Evolutionary conservation across 75 land plant genomes (phyloP).

Genomic region (Pinus taeda): DNA sequence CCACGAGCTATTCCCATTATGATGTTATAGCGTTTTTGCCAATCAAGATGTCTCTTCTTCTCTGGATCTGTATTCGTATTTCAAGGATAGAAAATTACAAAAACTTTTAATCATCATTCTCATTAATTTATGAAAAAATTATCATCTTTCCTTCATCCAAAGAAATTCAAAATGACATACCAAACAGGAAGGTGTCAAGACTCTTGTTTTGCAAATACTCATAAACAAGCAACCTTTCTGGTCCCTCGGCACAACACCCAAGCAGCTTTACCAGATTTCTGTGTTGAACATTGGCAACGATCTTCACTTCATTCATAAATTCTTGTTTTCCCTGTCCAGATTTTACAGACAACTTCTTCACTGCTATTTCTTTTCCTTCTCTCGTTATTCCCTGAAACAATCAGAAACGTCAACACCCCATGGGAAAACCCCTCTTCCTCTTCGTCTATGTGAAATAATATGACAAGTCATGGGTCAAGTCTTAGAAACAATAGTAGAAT

Average conservation of each 20-base stretch:
- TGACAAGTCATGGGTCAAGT: neutral
- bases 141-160: too few species aligned
- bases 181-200: constrained; percentile 11
- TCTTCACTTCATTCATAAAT: constrained; percentile 32
- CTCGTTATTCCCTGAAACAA: constrained; percentile 21
- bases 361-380: constrained; percentile 23
- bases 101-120: neutral
- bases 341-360: constrained; percentile 21
- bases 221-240: constrained; percentile 28
- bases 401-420: neutral
- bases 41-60: neutral
- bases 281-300: constrained; percentile 22
- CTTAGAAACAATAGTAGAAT: neutral
- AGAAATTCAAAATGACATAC: neutral
- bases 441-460: neutral
- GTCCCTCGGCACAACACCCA: constrained; percentile 35
- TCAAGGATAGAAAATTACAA: too few species aligned
- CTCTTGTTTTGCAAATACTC: constrained; percentile 43
- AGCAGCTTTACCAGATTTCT: constrained; percentile 28
- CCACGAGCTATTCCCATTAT: neutral
- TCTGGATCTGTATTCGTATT: neutral
- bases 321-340: constrained; percentile 26
- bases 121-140: neutral
- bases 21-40: constrained; percentile 1
- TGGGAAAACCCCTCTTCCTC: too few species aligned